Base-by-base conservation (phyloP, 1,284 basidiomycete species). In the Melampsora abietis-canadensis region DNA sequence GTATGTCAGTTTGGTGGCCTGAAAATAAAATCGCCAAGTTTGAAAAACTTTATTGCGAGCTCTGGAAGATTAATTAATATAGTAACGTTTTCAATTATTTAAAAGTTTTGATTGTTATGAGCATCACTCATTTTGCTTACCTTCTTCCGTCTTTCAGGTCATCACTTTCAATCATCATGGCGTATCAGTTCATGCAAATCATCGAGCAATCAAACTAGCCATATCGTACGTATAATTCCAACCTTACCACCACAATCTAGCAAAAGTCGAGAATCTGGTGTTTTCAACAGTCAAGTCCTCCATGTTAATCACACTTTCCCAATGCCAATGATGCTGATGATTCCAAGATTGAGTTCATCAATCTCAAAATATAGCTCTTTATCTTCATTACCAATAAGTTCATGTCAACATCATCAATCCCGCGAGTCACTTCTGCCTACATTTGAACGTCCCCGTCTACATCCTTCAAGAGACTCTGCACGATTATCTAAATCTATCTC, bases 141-240 rank as follows among this genome's bases (percentile, higher is more conserved):
- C 44, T 31, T n/a, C 12, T 21, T 61, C 19, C 5, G 21, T 40
- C 0, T 19, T 31, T n/a, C n/a, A 75, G 72, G 59, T 75, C 34
- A 66, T 75, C 5, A 75, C 72, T 15, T 75, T 75, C 51, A 65
- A 75, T n/a, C 72, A 75, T 48, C 63, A 74, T 15, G 72, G 72
- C 19, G 37, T 74, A 19, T 74, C 72, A n/a, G 64, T 64, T 15
- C 72, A 74, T 51, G 30, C 44, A 21, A 74, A 74, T 46, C 72
- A 74, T 61, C 63, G 72, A 30, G 72, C 72, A 1, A 67, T 75
- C 47, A 65, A 65, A 14, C 27, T 65, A 1, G 65, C 64, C 3
- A 46, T 75, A 10, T 48, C 48, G 72, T 75, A 24, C 34, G 64
- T 51, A 7, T 19, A 1, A 8, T 17, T 1, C 1, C 6, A 30